Percentiles rank a stretch among this genome's conserved stretches.
phyloP scores from a whole-genome alignment of 768 basidiomycete genomes.

The Lactifluus echinatus region DNA sequence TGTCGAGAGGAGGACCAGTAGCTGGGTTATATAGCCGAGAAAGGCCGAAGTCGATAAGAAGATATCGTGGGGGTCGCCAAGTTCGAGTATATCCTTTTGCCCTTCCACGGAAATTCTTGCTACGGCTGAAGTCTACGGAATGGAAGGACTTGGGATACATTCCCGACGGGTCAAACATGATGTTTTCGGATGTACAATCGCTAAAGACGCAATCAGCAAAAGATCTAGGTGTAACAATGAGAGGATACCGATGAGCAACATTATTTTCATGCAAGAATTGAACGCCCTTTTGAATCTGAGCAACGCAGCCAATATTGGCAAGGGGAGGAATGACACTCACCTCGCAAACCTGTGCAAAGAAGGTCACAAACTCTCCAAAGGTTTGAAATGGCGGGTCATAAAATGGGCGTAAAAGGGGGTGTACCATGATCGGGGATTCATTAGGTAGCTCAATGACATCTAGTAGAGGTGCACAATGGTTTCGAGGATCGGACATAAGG shows the following conservation, averaged over 20 bases:
- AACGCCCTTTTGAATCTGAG: background rate
- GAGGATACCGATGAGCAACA: constrained; percentile 12
- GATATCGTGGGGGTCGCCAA: constrained; percentile 22
- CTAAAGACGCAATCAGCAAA: background rate
- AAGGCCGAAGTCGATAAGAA: constrained; percentile 27
- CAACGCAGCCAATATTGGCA: background rate
- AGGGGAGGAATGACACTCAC: constrained; percentile 13
- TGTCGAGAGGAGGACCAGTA: constrained; percentile 12
- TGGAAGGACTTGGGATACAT: constrained; percentile 17
- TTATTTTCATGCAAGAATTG: constrained; percentile 16
- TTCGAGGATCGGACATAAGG: constrained; percentile 22
- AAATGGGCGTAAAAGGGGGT: constrained; percentile 26
- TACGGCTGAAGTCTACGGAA: background rate
- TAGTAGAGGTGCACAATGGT: constrained; percentile 24
- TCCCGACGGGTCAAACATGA: constrained; percentile 14
- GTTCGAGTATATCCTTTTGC: constrained; percentile 22
- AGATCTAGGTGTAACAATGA: background rate
- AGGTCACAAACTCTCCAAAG: constrained; percentile 31
- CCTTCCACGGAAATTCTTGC: background rate
- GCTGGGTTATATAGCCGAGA: constrained; percentile 20
- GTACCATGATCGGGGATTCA: constrained; percentile 25
- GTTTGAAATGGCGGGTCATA: constrained; percentile 28
- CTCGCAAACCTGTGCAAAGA: constrained; percentile 31
- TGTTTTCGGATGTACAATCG: constrained; percentile 7
- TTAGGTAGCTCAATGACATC: constrained; percentile 23